Conservation (phyloP, 441 rosid genomes). For the Jatropha multifida region DNA sequence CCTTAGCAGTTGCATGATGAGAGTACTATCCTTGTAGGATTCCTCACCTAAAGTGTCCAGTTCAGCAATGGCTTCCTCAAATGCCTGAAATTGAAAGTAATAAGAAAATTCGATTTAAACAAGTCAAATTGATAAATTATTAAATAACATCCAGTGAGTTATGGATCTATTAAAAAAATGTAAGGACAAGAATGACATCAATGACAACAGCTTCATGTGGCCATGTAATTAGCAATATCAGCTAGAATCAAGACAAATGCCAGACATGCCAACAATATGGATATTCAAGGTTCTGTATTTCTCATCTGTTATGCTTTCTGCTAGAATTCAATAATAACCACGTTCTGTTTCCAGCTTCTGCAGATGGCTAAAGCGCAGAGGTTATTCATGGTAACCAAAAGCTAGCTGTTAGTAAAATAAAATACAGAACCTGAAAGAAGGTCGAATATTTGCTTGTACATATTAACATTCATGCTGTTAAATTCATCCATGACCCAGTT, state of each 20-base stretch:
- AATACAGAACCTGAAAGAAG: neutral
- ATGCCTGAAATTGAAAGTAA: conserved; percentile 46
- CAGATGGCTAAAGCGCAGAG: no score
- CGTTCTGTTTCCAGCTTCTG: neutral
- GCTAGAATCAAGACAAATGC: neutral
- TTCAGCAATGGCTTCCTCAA: conserved; percentile 89
- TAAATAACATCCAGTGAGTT: neutral
- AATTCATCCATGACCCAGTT: neutral
- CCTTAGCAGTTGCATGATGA: conserved; percentile 83
- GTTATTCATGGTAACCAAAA: neutral
- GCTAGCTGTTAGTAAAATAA: neutral
- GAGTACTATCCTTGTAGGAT: conserved; percentile 92
- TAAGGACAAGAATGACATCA: neutral
- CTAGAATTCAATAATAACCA: neutral
- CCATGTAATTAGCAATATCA: neutral
- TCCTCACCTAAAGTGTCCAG: conserved; percentile 87
- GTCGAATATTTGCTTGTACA: neutral
- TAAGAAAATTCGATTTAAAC: conserved; percentile 6
- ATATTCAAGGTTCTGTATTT: neutral
- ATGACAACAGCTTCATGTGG: neutral
- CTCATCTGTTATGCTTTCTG: conserved; percentile 1
- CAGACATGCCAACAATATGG: neutral
- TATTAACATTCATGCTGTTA: neutral
- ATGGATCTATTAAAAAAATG: neutral
- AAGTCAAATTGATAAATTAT: neutral